Percentiles rank a stretch among this genome's conserved stretches.
Evolutionary conservation across 202 grass and related monocot genomes (phyloP).

Genomic region (Zizania palustris): DNA sequence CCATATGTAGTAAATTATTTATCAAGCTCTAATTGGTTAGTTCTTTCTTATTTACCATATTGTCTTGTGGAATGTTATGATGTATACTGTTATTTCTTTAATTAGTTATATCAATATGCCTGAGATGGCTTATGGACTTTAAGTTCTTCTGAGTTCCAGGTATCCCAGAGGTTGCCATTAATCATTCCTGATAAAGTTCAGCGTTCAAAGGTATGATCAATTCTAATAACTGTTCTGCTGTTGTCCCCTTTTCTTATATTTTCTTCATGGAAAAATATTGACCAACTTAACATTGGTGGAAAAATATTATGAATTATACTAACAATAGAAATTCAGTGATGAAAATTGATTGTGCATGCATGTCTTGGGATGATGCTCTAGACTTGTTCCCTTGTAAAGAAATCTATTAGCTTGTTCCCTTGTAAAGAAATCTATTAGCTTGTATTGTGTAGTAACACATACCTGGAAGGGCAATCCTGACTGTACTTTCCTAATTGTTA

Average conservation of each 20-base stretch:
- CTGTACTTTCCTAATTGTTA: conserved; percentile 14
- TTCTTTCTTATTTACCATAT: conserved; percentile 19
- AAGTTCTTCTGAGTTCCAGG: conserved; percentile 53
- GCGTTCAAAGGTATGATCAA: conserved; percentile 81
- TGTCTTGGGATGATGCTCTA: conserved; percentile 12
- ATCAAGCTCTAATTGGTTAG: background rate
- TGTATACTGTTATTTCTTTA: conserved; percentile 14
- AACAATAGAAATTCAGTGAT: background rate
- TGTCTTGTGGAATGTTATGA: background rate
- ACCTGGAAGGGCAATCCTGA: background rate
- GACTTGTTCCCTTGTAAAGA: conserved; percentile 10
- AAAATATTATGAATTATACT: conserved; percentile 16
- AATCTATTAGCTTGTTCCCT: background rate
- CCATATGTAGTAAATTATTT: background rate
- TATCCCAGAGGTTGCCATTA: conserved; percentile 81
- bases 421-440: background rate
- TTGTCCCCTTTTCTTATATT: background rate
- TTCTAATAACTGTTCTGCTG: conserved; percentile 18
- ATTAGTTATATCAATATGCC: conserved; percentile 6
- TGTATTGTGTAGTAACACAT: conserved; percentile 12
- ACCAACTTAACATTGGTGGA: background rate
- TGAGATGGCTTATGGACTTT: conserved; percentile 35
- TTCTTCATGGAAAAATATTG: background rate
- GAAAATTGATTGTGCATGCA: conserved; percentile 7
- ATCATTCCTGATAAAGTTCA: conserved; percentile 91